These are phyloP conservation scores for Cladosporium colombiae DNA, from an alignment of 2,329 filamentous ascomycete species.

Conservation along the genomic window DNA sequence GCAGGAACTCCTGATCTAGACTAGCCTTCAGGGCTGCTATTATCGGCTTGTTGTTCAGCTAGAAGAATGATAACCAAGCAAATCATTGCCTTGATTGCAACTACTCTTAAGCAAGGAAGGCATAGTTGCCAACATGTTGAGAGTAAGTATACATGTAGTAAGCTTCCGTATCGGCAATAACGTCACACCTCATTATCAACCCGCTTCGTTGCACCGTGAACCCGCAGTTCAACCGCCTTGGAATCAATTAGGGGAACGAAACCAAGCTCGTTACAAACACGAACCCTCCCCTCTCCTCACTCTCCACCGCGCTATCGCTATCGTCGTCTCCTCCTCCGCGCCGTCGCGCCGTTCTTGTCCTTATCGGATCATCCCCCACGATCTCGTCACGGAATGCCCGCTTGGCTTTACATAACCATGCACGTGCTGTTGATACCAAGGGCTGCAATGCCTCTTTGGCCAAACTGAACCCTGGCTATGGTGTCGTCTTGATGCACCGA, in stretches of 20 bases:
- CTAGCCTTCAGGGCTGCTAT: too few relatives aligned
- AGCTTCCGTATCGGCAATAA: neutral
- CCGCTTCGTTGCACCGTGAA: neutral
- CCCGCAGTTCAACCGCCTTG: neutral
- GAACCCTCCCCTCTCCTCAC: neutral
- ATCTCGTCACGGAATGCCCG: neutral
- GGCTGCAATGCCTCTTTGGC: too few relatives aligned
- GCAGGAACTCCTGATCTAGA: too few relatives aligned
- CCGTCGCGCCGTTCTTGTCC: slow-evolving; percentile 7
- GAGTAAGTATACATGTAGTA: too few relatives aligned
- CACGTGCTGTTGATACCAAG: neutral
- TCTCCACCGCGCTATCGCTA: neutral
- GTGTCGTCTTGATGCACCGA: neutral
- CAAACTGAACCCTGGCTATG: neutral
- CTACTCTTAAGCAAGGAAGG: neutral
- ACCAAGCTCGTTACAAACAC: neutral
- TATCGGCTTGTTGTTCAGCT: too few relatives aligned
- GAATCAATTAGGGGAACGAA: neutral
- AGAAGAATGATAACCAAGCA: too few relatives aligned
- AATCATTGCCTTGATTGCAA: neutral
- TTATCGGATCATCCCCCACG: neutral
- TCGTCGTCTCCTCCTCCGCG: neutral
- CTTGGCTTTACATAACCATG: slow-evolving; percentile 15
- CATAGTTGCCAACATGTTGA: neutral
- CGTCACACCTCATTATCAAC: neutral